Evolutionary conservation across 2,329 filamentous ascomycete species (phyloP).

Genomic region (Basipetospora chlamydospora): DNA sequence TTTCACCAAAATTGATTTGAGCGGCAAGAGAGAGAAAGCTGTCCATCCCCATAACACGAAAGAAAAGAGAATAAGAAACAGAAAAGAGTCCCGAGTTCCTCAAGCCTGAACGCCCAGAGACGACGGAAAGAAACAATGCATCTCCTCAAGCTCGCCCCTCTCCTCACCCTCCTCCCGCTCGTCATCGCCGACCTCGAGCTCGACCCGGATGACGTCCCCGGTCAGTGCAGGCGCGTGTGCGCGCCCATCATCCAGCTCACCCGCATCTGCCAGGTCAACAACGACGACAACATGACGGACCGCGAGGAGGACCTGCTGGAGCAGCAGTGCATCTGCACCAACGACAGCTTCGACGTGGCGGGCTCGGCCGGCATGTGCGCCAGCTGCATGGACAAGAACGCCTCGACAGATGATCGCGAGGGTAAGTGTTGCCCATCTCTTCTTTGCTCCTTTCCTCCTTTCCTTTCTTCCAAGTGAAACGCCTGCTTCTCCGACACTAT

Average conservation of each 20-base stretch:
- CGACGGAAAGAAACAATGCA: not conserved
- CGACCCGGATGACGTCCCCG: conserved; percentile 15
- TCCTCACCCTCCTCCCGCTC: conserved; percentile 1
- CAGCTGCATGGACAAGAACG: conserved; percentile 22
- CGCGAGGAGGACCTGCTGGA: conserved; percentile 21
- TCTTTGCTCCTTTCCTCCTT: not conserved
- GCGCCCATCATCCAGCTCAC: conserved; percentile 17
- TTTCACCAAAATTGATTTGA: no score
- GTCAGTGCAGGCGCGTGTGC: conserved; percentile 7
- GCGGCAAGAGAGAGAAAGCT: no score
- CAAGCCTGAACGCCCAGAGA: no score
- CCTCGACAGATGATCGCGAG: conserved; percentile 6
- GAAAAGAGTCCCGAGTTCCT: no score
- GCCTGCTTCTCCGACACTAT: no score
- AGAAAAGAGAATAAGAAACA: no score
- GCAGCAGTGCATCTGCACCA: conserved; percentile 25
- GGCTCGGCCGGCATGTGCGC: conserved; percentile 21
- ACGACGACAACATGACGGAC: conserved; percentile 15
- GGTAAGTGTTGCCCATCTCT: conserved; percentile 4
- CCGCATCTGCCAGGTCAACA: conserved; percentile 20
- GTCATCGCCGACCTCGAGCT: conserved; percentile 1
- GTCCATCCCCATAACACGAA: no score
- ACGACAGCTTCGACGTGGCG: conserved; percentile 24
- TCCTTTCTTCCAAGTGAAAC: no score
- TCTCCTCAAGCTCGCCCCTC: not conserved